Evolutionary conservation across 83 land plant species (phyloP).

Genomic region (Picea mariana): DNA sequence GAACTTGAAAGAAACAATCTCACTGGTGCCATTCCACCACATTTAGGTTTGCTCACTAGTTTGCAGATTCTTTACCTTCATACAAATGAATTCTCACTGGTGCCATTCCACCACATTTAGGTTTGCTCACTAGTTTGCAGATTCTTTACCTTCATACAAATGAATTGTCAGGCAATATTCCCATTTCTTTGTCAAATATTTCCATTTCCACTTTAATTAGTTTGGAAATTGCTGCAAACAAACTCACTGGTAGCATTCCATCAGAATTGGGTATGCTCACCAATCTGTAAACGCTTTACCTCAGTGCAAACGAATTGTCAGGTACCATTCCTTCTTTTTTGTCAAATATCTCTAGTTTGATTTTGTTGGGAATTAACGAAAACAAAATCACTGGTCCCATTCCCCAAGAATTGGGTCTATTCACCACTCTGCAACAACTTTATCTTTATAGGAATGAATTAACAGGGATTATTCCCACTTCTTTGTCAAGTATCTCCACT

Average conservation of each 20-base stretch:
- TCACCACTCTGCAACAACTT: no score
- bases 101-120: constrained; percentile 28
- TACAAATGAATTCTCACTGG: constrained; percentile 2
- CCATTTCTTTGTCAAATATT: constrained; percentile 24
- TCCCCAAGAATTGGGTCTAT: no score
- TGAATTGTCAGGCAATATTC: constrained; percentile 23
- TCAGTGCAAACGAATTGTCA: neutral
- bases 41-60: constrained; percentile 27
- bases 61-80: constrained; percentile 14
- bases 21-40: constrained; percentile 26
- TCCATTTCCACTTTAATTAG: constrained; percentile 2
- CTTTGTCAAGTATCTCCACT: neutral
- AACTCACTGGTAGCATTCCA: constrained; percentile 35
- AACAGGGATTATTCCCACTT: no score
- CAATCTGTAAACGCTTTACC: neutral
- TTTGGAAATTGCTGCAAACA: constrained; percentile 13
- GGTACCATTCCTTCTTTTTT: neutral
- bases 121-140: constrained; percentile 20
- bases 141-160: constrained; percentile 7
- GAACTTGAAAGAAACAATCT: constrained; percentile 23
- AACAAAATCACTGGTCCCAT: no score
- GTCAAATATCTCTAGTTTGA: neutral
- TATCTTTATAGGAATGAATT: no score
- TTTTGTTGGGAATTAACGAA: no score
- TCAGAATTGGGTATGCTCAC: constrained; percentile 17